Evolutionary conservation across 2,329 filamentous ascomycete species (phyloP).

Genomic region (Diaporthe helianthi): DNA sequence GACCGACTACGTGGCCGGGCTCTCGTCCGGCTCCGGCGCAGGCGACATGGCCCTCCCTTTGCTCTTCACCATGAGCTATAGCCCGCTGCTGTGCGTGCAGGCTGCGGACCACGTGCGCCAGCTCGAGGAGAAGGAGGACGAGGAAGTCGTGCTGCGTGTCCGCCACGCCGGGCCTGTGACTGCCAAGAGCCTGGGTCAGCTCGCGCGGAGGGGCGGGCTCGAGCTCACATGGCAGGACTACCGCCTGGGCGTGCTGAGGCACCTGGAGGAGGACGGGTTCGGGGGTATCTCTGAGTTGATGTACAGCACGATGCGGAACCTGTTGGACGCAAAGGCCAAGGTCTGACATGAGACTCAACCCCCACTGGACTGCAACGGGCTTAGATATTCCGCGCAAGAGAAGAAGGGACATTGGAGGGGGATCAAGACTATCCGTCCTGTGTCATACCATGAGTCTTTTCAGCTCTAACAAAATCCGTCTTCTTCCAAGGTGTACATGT

Average conservation of each 20-base stretch:
- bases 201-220: slow-evolving; percentile 71
- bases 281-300: slow-evolving; percentile 74
- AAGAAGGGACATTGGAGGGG: neutral
- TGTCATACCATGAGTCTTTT: neutral
- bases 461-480: neutral
- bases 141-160: slow-evolving; percentile 48
- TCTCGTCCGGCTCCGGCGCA: slow-evolving; percentile 50
- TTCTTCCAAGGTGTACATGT: neutral
- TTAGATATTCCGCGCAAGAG: neutral
- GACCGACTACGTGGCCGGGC: slow-evolving; percentile 54
- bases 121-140: slow-evolving; percentile 62
- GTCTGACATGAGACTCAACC: neutral
- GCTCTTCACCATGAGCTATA: slow-evolving; percentile 66
- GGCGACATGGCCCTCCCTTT: slow-evolving; percentile 51
- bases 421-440: too few species aligned
- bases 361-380: neutral
- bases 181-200: slow-evolving; percentile 66
- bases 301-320: slow-evolving; percentile 80
- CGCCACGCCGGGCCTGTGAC: slow-evolving; percentile 75
- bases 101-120: slow-evolving; percentile 62
- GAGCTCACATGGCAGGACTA: slow-evolving; percentile 76
- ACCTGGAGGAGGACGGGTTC: slow-evolving; percentile 69
- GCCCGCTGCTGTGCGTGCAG: slow-evolving; percentile 62
- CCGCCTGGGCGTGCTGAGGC: slow-evolving; percentile 72
- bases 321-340: slow-evolving; percentile 59